Evolutionary conservation across 1,139 yeast genomes (phyloP).

Genomic region (Protomyces inouyei): DNA sequence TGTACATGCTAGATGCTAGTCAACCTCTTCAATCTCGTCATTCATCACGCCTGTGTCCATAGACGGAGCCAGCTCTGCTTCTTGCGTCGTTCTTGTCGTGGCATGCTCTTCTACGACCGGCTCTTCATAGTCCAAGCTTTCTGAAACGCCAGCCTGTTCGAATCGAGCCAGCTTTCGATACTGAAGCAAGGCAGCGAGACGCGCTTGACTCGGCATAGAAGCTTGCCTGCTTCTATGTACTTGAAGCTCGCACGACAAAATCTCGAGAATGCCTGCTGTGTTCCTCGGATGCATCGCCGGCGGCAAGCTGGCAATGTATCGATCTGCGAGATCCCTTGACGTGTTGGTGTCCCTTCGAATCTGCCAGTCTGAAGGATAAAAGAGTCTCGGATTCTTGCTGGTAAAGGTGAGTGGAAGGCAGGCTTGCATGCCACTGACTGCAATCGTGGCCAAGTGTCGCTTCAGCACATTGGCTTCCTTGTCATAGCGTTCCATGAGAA

Average conservation of each 20-base stretch:
- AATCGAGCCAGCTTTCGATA: background rate
- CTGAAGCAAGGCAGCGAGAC: background rate
- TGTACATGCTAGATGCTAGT: background rate
- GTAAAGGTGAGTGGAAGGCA: background rate
- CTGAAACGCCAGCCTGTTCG: background rate
- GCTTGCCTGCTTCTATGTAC: background rate
- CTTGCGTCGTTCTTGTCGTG: too few relatives aligned
- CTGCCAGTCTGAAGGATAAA: background rate
- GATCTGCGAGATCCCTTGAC: background rate
- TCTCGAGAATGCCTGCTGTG: background rate
- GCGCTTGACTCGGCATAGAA: background rate
- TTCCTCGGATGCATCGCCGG: background rate
- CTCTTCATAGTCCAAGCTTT: background rate
- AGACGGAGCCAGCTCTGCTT: too few relatives aligned
- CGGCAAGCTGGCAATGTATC: background rate
- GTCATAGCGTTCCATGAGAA: background rate
- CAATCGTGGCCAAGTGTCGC: background rate
- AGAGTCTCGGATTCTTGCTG: background rate
- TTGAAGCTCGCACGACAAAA: background rate
- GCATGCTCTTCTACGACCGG: background rate
- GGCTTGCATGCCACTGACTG: background rate
- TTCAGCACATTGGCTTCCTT: background rate
- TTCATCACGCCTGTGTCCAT: background rate
- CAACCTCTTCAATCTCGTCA: background rate
- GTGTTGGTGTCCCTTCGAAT: background rate